These are phyloP conservation scores for Paecilomyces sp. DNA, from an alignment of 2,329 filamentous ascomycete genomes.

Conservation along the genomic window DNA sequence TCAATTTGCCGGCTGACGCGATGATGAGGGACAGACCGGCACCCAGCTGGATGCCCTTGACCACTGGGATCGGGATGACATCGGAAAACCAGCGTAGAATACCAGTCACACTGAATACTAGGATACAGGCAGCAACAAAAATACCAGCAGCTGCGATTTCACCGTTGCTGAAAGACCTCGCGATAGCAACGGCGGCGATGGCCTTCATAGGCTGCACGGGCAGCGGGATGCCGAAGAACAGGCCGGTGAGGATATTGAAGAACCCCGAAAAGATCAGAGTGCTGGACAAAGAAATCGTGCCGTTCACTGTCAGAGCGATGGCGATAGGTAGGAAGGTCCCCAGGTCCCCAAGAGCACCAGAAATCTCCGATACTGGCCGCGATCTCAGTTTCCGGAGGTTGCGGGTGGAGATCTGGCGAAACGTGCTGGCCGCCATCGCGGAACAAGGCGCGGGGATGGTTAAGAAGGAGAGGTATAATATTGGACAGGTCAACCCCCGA, in stretches of 20 bases:
- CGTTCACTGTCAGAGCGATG: conserved; percentile 72
- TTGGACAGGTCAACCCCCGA: background rate
- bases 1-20: conserved; percentile 63
- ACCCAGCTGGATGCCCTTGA: conserved; percentile 92
- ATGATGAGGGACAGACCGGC: conserved; percentile 78
- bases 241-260: conserved; percentile 77
- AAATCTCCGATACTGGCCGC: conserved; percentile 66
- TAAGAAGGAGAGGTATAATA: background rate
- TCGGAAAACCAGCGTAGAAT: conserved; percentile 65
- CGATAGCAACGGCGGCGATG: conserved; percentile 83
- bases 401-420: conserved; percentile 29
- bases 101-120: conserved; percentile 72
- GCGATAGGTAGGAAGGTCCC: conserved; percentile 85
- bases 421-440: conserved; percentile 16
- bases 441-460: background rate
- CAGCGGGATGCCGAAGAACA: conserved; percentile 77
- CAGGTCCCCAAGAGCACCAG: conserved; percentile 80
- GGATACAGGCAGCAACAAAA: conserved; percentile 65
- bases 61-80: conserved; percentile 75
- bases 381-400: conserved; percentile 51
- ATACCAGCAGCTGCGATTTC: conserved; percentile 78
- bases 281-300: conserved; percentile 71
- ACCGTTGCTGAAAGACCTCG: conserved; percentile 56
- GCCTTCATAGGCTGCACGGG: conserved; percentile 89
- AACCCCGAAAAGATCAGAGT: conserved; percentile 84